Conservation (phyloP, 2,329 filamentous ascomycete genomes). For the Calonectria crousiana region DNA sequence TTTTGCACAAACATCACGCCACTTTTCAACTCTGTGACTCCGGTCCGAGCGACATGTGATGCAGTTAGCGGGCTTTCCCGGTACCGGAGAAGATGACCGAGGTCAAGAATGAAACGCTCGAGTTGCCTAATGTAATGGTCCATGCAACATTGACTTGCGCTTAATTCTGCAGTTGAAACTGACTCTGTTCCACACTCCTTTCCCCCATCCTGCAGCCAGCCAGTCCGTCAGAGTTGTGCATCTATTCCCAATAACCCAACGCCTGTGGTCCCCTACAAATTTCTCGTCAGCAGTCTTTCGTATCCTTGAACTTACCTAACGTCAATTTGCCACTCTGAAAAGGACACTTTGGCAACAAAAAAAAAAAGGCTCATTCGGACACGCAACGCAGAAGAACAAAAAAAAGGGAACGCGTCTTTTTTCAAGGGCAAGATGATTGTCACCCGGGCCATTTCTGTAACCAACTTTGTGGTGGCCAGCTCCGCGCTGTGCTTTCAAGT, state of each 20-base stretch:
- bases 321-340: not conserved
- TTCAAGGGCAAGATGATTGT: constrained; percentile 36
- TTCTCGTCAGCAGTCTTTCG: not conserved
- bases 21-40: constrained; percentile 23
- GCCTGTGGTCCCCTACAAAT: not conserved
- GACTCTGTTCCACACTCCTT: not conserved
- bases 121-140: constrained; percentile 8
- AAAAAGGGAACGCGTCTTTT: not conserved
- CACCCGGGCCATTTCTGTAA: constrained; percentile 44
- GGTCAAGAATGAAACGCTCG: not conserved
- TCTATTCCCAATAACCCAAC: not conserved
- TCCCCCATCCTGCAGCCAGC: constrained; percentile 13
- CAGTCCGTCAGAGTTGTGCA: not conserved
- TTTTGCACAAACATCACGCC: constrained; percentile 19
- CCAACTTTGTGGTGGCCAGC: constrained; percentile 72
- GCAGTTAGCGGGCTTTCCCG: constrained; percentile 20
- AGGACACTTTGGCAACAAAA: not conserved
- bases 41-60: constrained; percentile 28
- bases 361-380: not conserved
- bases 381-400: not conserved
- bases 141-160: constrained; percentile 19
- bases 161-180: constrained; percentile 9
- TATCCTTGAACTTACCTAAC: not conserved
- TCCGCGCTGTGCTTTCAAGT: constrained; percentile 77
- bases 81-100: constrained; percentile 27